phyloP scores from a whole-genome alignment of 306 rosid genomes.

The Vigna reflexopilosa region DNA sequence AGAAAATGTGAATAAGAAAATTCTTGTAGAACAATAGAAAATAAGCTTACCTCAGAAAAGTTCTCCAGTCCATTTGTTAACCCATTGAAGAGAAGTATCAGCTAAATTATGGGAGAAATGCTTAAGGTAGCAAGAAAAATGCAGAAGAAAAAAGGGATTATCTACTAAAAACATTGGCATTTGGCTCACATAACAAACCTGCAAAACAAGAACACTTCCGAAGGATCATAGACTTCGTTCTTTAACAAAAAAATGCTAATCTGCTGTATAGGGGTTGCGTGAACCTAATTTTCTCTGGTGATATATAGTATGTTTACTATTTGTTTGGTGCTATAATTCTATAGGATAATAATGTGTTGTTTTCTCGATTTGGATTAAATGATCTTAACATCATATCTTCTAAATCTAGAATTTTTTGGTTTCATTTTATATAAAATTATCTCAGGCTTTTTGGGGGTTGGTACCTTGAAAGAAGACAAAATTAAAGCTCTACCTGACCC shows the following conservation, averaged over 20 bases:
- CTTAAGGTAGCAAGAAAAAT: neutral
- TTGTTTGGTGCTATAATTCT: neutral
- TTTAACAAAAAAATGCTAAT: neutral
- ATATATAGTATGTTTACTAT: neutral
- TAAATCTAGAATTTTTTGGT: neutral
- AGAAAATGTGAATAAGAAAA: slow-evolving; percentile 5
- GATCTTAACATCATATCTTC: neutral
- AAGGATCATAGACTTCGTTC: neutral
- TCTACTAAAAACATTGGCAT: neutral
- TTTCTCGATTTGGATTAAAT: neutral
- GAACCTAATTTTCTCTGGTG: neutral
- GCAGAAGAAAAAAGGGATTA: neutral
- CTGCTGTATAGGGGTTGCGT: neutral
- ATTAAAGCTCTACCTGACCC: neutral
- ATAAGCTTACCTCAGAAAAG: neutral
- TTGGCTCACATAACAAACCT: neutral
- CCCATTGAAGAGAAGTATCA: neutral
- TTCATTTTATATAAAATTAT: neutral
- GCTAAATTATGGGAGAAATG: neutral
- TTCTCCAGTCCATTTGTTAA: neutral
- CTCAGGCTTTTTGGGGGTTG: too few species aligned
- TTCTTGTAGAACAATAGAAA: slow-evolving; percentile 13
- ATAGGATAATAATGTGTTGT: neutral
- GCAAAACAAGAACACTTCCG: neutral
- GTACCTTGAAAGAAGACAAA: neutral